Percentiles rank a stretch among this genome's conserved stretches.
Evolutionary conservation across 163 green algal genomes (phyloP).

Genomic region (Coccomyxa subellipsoidea): DNA sequence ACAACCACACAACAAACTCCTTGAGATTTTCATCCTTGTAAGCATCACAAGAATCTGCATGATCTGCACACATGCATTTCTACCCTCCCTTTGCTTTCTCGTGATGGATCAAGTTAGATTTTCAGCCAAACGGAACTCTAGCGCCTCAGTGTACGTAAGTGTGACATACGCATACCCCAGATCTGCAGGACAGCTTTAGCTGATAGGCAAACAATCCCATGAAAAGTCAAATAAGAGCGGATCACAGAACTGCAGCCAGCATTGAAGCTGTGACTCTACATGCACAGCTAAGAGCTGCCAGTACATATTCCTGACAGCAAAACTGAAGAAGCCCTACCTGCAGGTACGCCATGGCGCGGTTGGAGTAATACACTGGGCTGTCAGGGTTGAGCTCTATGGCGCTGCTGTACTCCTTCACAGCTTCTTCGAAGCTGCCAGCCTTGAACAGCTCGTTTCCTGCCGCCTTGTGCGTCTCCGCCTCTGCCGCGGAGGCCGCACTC

Average conservation of each 20-base stretch:
- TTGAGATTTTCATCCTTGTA: too few relatives aligned
- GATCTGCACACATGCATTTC: neutral
- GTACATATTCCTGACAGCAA: constrained; percentile 5
- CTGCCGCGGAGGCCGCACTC: neutral
- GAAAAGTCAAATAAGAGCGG: too few relatives aligned
- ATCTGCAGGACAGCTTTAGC: too few relatives aligned
- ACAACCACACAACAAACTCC: neutral
- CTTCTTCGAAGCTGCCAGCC: constrained; percentile 52
- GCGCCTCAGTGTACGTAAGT: too few relatives aligned
- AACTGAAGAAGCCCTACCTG: constrained; percentile 46
- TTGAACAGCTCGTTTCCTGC: constrained; percentile 66
- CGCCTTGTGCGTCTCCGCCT: constrained; percentile 40
- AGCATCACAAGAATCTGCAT: too few relatives aligned
- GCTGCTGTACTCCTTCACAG: constrained; percentile 60
- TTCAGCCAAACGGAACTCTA: too few relatives aligned
- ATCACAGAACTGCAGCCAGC: too few relatives aligned
- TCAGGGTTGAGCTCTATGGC: constrained; percentile 20
- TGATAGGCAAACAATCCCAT: too few relatives aligned
- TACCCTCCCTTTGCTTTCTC: too few relatives aligned
- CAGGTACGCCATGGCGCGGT: constrained; percentile 63
- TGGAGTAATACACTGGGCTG: constrained; percentile 57
- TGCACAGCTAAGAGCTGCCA: neutral
- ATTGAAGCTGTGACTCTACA: neutral
- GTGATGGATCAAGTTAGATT: too few relatives aligned
- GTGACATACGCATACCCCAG: too few relatives aligned